Base-by-base conservation (phyloP, 2,329 filamentous ascomycete species). In the Pseudogymnoascus sp. region DNA sequence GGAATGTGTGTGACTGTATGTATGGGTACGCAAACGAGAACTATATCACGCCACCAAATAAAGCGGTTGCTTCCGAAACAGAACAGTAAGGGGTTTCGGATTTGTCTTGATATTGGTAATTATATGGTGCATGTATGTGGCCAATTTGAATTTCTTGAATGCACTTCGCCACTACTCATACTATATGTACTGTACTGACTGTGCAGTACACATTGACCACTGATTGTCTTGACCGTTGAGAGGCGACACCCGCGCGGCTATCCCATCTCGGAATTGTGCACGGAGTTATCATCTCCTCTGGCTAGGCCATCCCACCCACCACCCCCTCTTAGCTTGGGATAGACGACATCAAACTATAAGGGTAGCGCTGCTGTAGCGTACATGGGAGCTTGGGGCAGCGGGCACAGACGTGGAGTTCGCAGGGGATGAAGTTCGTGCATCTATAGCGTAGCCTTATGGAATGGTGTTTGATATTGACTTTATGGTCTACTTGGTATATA, bases 321-420 rank as follows among this genome's bases (percentile, higher is more conserved):
- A 31, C 48, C n/a, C 8, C 48, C 25, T 33, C 48, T 33, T 55
- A 55, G 29, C 48, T 55, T 55, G 48, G 27, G 29, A 55, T 55
- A 18, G 29, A 52, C 13, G 29, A 10, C 25, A 31, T 13, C 45
- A 29, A 10, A 4, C 45, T 18, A 15, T 52, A 21, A 12, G 48
- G 35, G 29, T 55, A 55, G 48, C 48, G 48, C 15, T 33, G 48
- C n/a, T 55, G 29, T 55, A 55, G 48, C 48, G 29, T 33, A 35
- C 48, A 55, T 55, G 48, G 29, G 13, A 55, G 15, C 48, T 33
- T 33, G 33, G 29, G 48, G 27, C 48, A 31, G 7, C 4, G 48
- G 13, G 48, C 48, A 55, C 48, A 55, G 48, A 55, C 48, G 48
- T 55, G 48, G 48, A 55, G 48, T 55, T 55, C 48, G 48, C 48